Conservation (phyloP, 768 basidiomycete species). For the Leucocoprinus sp. region DNA sequence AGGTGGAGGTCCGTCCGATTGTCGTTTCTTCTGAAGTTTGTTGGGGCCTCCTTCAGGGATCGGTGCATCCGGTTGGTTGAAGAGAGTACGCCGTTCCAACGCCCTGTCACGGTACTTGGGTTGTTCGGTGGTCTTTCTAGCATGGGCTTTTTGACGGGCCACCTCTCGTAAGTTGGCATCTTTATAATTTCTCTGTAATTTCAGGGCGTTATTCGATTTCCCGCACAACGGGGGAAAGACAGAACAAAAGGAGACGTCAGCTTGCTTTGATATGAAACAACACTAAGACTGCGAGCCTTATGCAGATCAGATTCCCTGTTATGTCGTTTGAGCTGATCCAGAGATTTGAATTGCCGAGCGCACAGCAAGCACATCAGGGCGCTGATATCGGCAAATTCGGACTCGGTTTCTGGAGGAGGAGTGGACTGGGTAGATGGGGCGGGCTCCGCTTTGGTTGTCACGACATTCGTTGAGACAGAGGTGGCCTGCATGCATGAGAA, state of each 20-base stretch:
- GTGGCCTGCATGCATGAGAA: conserved; percentile 10
- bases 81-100: conserved; percentile 80
- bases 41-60: conserved; percentile 39
- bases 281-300: conserved; percentile 62
- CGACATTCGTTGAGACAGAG: conserved; percentile 5
- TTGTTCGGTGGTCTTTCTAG: conserved; percentile 37
- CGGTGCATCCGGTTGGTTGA: conserved; percentile 88
- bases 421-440: conserved; percentile 21
- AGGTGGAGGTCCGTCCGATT: conserved; percentile 49
- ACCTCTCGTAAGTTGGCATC: conserved; percentile 65
- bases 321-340: conserved; percentile 83
- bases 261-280: conserved; percentile 22
- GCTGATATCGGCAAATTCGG: conserved; percentile 74
- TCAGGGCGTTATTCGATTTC: conserved; percentile 10
- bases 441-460: conserved; percentile 12
- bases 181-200: conserved; percentile 73
- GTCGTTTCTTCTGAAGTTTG: conserved; percentile 27
- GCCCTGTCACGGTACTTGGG: conserved; percentile 96
- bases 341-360: conserved; percentile 83
- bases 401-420: conserved; percentile 47
- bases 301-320: conserved; percentile 92
- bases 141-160: conserved; percentile 59
- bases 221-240: not conserved
- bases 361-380: conserved; percentile 84
- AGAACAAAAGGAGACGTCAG: conserved; percentile 21